Conservation (phyloP, 2,329 filamentous ascomycete genomes). For the Exophiala spinifera region DNA sequence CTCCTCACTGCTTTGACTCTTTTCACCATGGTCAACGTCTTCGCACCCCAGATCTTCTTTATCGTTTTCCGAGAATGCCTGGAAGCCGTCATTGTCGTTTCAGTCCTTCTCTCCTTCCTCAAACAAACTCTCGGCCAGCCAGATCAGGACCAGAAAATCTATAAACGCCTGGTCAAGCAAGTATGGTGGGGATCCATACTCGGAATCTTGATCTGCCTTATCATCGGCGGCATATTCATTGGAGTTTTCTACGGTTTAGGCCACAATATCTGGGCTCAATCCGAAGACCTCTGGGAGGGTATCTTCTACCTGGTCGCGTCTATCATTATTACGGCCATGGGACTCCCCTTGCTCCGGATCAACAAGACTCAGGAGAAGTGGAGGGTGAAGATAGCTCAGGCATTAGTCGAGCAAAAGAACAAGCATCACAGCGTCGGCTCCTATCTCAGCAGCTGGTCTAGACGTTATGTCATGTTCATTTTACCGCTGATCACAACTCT, state of each 20-base stretch:
- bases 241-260: conserved; percentile 70
- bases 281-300: conserved; percentile 78
- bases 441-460: conserved; percentile 52
- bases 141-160: conserved; percentile 57
- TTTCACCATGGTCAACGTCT: conserved; percentile 64
- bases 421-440: conserved; percentile 37
- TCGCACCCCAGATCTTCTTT: conserved; percentile 81
- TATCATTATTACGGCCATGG: conserved; percentile 78
- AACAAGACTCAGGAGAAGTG: conserved; percentile 84
- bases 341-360: conserved; percentile 73
- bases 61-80: conserved; percentile 82
- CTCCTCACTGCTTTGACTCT: no score
- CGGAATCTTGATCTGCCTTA: conserved; percentile 63
- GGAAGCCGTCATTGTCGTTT: conserved; percentile 80
- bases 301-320: conserved; percentile 71
- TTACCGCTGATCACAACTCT: conserved; percentile 83
- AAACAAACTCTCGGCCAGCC: conserved; percentile 70
- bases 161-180: conserved; percentile 67
- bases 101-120: conserved; percentile 78
- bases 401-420: conserved; percentile 56
- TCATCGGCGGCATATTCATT: conserved; percentile 66
- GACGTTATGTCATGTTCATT: conserved; percentile 82
- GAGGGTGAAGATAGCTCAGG: conserved; percentile 72
- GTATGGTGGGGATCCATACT: conserved; percentile 67
- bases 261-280: conserved; percentile 61